Evolutionary conservation across 1,284 basidiomycete species (phyloP), one percentile per base, ranked within the genome.

Genomic region (Tremellales sp.): DNA sequence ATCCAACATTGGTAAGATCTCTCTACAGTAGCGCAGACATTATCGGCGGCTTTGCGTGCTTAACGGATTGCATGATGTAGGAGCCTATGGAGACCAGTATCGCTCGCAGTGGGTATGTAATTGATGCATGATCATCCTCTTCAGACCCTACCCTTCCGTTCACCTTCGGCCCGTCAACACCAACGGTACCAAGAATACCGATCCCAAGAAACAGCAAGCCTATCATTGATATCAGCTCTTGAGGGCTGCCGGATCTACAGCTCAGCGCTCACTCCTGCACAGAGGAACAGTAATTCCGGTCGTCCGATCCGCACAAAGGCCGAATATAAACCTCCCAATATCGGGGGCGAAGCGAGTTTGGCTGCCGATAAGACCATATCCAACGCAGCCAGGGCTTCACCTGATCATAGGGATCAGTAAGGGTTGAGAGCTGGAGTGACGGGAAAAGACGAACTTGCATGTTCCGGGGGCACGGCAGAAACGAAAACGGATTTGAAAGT

Each of bases 321-420:
- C 6, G 63, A 58, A 42, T 65, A 65, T 5, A 63, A 18, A 21
- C 50, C 53, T 13, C 63, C 63, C 13, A 65, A 40, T 24, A 65
- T 26, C 18, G 58, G 47, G 7, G 63, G 63, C 16, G 59, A 61
- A 4, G 53, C 33, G 16, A 65, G 40, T 34, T 53, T 53, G 7
- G 63, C 63, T 8, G 51, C 54, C 34, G 53, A 60, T 29, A 59
- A 51, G 4, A 63, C 51, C 63, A 65, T 65, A 40, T 65, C 63
- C 22, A 65, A 48, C n/a, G 63, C 63, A 6, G 63, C 61, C 4
- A 65, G 48, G 2, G 60, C 59, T 51, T 61, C 51, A 35, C 55
- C 59, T 61, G 34, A 24, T 8, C 14, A 10, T 19, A 22, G 18
- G 7, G 24, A 24, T 9, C 8, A n/a, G 26, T 10, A 39, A 34